Evolutionary conservation across 2,329 filamentous ascomycete genomes (phyloP).

Genomic region (Colletotrichum kahawae): DNA sequence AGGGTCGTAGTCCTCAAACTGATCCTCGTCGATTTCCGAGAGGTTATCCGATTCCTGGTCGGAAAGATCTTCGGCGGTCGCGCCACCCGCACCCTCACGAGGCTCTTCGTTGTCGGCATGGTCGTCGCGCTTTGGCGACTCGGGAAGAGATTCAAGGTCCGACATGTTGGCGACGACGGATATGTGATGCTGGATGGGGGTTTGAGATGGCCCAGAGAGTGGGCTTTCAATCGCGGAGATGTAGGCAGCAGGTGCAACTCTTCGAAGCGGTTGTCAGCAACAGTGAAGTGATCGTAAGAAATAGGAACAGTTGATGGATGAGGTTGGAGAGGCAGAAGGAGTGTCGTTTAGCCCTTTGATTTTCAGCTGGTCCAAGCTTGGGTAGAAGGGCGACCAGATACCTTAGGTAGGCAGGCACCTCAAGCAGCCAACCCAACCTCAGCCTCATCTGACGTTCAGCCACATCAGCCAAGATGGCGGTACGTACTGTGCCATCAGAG

Average conservation of each 20-base stretch:
- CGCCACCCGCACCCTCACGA: conserved; percentile 41
- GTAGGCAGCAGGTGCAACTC: not conserved
- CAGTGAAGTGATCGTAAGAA: not conserved
- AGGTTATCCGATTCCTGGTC: conserved; percentile 65
- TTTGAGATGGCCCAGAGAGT: not conserved
- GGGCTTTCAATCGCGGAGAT: not conserved
- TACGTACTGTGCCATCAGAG: not conserved
- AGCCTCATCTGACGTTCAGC: not conserved
- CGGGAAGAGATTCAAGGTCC: conserved; percentile 48
- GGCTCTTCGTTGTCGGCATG: conserved; percentile 46
- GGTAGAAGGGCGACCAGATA: not conserved
- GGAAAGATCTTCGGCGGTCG: conserved; percentile 46
- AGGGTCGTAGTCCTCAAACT: conserved; percentile 73
- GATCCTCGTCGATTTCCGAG: conserved; percentile 72
- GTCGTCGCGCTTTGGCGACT: conserved; percentile 37
- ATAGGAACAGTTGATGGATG: not conserved
- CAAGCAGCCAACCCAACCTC: not conserved
- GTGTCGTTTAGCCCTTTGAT: not conserved
- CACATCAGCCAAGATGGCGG: not conserved
- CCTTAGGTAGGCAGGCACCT: not conserved
- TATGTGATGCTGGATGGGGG: not conserved
- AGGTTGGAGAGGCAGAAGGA: not conserved
- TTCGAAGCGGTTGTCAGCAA: not conserved
- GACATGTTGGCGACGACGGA: conserved; percentile 41
- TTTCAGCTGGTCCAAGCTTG: conserved; percentile 21